Percentiles rank a stretch among this genome's conserved stretches.
phyloP scores from a whole-genome alignment of 2,329 filamentous ascomycete species.

The Phyllachora maydis region DNA sequence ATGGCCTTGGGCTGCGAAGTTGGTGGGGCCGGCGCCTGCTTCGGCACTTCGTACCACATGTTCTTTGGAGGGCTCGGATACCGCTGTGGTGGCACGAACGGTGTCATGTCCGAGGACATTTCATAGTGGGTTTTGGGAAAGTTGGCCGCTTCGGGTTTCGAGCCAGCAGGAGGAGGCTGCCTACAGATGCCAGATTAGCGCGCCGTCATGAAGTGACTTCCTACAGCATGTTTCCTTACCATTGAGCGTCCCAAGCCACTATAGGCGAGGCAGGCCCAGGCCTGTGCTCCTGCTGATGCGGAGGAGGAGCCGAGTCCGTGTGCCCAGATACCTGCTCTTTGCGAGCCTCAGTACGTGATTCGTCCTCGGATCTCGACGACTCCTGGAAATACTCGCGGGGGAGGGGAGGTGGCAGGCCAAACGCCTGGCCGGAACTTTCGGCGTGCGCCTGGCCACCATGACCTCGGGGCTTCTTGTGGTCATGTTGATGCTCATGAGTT shows the following conservation, averaged over 20 bases:
- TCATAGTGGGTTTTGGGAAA: conserved; percentile 62
- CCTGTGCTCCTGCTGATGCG: conserved; percentile 13
- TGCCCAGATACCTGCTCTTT: conserved; percentile 15
- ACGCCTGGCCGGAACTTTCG: conserved; percentile 6
- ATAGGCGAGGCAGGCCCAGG: conserved; percentile 11
- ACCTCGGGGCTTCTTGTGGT: conserved; percentile 3
- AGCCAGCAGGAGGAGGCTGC: conserved; percentile 40
- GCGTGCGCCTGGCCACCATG: conserved; percentile 7
- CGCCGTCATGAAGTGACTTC: too few relatives aligned
- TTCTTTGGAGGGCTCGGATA: conserved; percentile 72
- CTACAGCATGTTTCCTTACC: too few relatives aligned
- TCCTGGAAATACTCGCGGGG: conserved; percentile 12
- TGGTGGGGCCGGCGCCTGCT: conserved; percentile 30
- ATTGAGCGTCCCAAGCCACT: conserved; percentile 29
- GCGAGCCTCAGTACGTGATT: conserved; percentile 25
- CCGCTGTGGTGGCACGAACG: conserved; percentile 55
- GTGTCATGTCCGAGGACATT: conserved; percentile 57
- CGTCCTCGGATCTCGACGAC: conserved; percentile 19
- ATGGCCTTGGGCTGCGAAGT: conserved; percentile 42
- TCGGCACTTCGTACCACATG: conserved; percentile 77
- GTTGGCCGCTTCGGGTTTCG: conserved; percentile 68
- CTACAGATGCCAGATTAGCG: conserved; percentile 19
- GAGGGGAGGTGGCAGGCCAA: conserved; percentile 7
- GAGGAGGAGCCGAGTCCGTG: conserved; percentile 12
- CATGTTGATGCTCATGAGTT: conserved; percentile 2